These are phyloP conservation scores for Camellia lanceoleosa DNA, from an alignment of 148 eudicot genomes.

Conservation along the genomic window DNA sequence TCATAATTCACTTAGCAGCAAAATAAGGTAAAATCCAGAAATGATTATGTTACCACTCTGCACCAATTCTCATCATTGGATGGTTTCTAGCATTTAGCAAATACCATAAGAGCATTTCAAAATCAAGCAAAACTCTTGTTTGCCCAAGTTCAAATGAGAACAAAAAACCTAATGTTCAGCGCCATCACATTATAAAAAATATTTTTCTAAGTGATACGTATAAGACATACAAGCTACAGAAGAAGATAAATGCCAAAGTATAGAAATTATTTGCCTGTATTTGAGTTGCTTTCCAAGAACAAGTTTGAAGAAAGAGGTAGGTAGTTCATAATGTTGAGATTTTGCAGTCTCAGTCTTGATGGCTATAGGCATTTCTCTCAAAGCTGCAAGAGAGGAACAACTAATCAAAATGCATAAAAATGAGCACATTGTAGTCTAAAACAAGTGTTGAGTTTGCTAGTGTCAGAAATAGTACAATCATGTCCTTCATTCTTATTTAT, in stretches of 20 bases:
- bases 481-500: neutral
- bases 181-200: neutral
- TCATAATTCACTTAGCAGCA: too few species aligned
- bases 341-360: constrained; percentile 75
- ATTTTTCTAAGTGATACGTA: neutral
- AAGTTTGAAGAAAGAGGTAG: constrained; percentile 94
- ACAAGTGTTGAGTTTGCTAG: neutral
- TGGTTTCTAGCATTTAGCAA: neutral
- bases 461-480: neutral
- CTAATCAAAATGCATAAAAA: neutral
- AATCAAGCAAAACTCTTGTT: neutral
- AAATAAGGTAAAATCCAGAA: too few species aligned
- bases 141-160: neutral
- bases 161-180: neutral
- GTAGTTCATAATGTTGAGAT: constrained; percentile 89
- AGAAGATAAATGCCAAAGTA: neutral
- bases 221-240: neutral
- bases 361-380: constrained; percentile 91
- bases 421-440: neutral
- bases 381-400: constrained; percentile 45
- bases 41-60: too few species aligned
- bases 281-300: constrained; percentile 85
- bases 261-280: constrained; percentile 58
- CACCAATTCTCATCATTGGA: neutral
- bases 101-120: neutral